Percentiles rank a stretch among this genome's conserved stretches.
These are phyloP conservation scores for Neophaeococcomyces aloes DNA, from an alignment of 2,329 filamentous ascomycete genomes.

Conservation along the genomic window DNA sequence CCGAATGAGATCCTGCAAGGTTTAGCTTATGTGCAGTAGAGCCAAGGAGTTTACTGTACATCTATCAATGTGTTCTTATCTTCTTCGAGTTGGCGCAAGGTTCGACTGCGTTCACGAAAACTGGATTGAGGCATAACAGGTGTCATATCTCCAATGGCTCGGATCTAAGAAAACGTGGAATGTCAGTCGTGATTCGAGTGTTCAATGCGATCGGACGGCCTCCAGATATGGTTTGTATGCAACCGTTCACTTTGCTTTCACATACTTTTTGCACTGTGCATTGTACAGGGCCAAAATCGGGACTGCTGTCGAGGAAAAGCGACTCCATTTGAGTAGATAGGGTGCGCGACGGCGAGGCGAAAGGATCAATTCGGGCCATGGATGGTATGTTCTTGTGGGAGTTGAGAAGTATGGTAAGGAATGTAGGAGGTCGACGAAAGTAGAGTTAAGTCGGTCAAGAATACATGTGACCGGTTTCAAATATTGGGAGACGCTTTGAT, in stretches of 20 bases:
- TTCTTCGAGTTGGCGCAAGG: constrained; percentile 35
- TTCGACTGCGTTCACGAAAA: constrained; percentile 33
- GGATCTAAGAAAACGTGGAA: constrained; percentile 4
- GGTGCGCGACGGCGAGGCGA: constrained; percentile 7
- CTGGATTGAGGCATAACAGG: constrained; percentile 4
- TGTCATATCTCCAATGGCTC: constrained; percentile 15
- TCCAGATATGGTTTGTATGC: no score
- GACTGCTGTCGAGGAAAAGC: constrained; percentile 21
- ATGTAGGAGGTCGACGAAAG: background rate
- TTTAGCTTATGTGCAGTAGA: constrained; percentile 7
- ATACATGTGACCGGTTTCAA: background rate
- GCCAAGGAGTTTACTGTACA: constrained; percentile 24
- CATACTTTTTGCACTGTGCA: constrained; percentile 11
- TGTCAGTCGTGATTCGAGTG: background rate
- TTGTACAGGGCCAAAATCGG: constrained; percentile 18
- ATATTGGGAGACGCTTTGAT: background rate
- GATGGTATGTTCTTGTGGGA: constrained; percentile 17
- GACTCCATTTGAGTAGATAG: constrained; percentile 18
- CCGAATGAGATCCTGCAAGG: constrained; percentile 36
- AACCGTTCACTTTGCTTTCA: background rate
- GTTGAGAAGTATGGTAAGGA: constrained; percentile 1
- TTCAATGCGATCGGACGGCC: no score
- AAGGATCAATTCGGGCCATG: constrained; percentile 22
- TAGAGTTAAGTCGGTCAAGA: background rate
- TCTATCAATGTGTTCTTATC: constrained; percentile 40